phyloP scores from a whole-genome alignment of 2,329 filamentous ascomycete species.

The Lanzia echinophila region DNA sequence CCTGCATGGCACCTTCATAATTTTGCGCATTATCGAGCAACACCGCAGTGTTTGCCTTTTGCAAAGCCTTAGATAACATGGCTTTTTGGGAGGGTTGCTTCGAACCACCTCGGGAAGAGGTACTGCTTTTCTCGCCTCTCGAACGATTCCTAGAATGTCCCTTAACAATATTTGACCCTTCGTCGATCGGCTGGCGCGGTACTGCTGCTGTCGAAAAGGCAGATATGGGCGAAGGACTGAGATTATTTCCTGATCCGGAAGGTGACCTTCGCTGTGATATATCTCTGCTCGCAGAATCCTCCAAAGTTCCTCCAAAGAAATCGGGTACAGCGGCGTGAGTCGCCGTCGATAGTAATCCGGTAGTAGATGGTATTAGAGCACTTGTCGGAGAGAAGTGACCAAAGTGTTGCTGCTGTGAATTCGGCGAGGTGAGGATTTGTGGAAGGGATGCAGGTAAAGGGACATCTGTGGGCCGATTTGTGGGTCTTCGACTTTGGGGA shows the following conservation, averaged over 20 bases:
- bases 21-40: slow-evolving; percentile 94
- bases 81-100: slow-evolving; percentile 73
- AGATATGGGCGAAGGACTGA: slow-evolving; percentile 18
- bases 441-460: slow-evolving; percentile 18
- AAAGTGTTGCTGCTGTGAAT: slow-evolving; percentile 19
- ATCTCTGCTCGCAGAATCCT: slow-evolving; percentile 21
- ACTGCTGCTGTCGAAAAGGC: slow-evolving; percentile 6
- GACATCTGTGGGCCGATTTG: slow-evolving; percentile 14
- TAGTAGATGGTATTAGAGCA: slow-evolving; percentile 27
- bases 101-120: slow-evolving; percentile 30
- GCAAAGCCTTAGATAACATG: slow-evolving; percentile 91
- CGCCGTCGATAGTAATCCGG: slow-evolving; percentile 29
- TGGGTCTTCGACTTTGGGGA: slow-evolving; percentile 15
- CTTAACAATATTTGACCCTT: slow-evolving; percentile 13
- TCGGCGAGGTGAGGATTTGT: slow-evolving; percentile 29
- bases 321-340: slow-evolving; percentile 26
- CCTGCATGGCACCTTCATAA: slow-evolving; percentile 82
- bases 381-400: slow-evolving; percentile 21
- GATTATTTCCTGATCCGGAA: slow-evolving; percentile 17
- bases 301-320: slow-evolving; percentile 28
- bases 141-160: slow-evolving; percentile 43
- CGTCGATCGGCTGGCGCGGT: slow-evolving; percentile 10
- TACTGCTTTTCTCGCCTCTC: slow-evolving; percentile 39
- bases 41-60: slow-evolving; percentile 94
- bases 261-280: slow-evolving; percentile 20